Evolutionary conservation across 1,139 yeast genomes (phyloP), one percentile per base, ranked within the genome.

Genomic region (Nakaseomyces delphensis): DNA sequence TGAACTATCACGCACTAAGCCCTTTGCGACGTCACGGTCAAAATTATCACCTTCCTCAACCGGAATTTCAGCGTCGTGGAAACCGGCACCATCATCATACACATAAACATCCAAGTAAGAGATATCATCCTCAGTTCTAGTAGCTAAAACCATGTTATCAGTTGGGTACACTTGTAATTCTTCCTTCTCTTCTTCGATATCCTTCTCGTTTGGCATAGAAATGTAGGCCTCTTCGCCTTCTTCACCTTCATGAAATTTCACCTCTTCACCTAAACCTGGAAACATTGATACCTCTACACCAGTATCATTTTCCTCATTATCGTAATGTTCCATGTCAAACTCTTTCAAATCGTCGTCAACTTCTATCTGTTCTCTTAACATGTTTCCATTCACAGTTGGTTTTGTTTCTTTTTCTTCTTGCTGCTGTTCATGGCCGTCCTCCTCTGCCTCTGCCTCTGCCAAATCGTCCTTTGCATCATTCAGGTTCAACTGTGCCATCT

Each of bases 41-140:
- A 68, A 65, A 49, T 73, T 73, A 55, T 78, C 87, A 44, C 69
- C 79, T 43, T 71, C 81, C 48, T 77, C 86, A 48, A 72, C 77
- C 38, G 78, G 77, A 16, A 61, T 58, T 8, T 76, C 74, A 7
- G 77, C 79, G 18, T 67, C 71, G 42, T 83, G 84, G 41, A 83
- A 84, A 24, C 89, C 91, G 15, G 91, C 89, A 59, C 94, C 94
- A 59, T 89, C 96, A 62, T 91, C 97, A 62, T 89, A 91, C 23
- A 93, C 85, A 57, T 89, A 89, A 2, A 91, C 93, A 57, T 91
- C 98, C 57, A 91, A 70, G 59, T 83, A 84, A 11, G 96, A 87
- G 37, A 91, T 73, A 43, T 91, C 97, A 62, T 91, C 98, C 60
- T 91, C 97, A 2, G 99, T 93, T 68, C 96, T 80, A 1, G 97